A percentile compares a stretch with the other conserved stretches of the same genome.
phyloP scores from a whole-genome alignment of 441 rosid species.

The Populus hybrid region DNA sequence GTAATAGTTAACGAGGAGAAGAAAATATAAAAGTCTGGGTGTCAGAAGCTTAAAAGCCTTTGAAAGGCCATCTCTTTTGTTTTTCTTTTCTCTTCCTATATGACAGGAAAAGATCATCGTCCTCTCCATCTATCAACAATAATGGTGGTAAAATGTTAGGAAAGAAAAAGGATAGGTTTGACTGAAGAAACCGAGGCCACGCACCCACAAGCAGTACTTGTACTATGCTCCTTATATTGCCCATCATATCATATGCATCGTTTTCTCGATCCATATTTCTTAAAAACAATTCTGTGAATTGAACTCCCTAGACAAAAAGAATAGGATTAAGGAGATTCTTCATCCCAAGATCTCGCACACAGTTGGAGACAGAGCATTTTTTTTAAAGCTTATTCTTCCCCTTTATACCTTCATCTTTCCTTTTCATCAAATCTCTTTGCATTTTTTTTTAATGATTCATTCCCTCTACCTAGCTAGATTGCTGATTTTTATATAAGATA shows the following conservation, averaged over 20 bases:
- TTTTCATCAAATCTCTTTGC: neutral
- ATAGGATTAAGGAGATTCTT: constrained; percentile 50
- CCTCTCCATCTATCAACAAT: neutral
- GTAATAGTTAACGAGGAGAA: neutral
- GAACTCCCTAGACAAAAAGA: constrained; percentile 55
- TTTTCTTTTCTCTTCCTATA: too few species aligned
- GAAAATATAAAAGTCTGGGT: neutral
- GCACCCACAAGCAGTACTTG: constrained; percentile 12
- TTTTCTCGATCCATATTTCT: neutral
- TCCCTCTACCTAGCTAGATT: neutral
- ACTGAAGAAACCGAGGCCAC: constrained; percentile 37
- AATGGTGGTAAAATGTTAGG: neutral
- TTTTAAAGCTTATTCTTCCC: neutral
- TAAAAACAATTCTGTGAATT: constrained; percentile 19
- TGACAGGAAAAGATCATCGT: neutral
- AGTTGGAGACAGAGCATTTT: constrained; percentile 48
- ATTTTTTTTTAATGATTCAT: neutral
- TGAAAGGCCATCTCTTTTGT: neutral
- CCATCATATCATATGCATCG: constrained; percentile 3
- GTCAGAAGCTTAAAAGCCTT: neutral
- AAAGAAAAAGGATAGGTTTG: constrained; percentile 23
- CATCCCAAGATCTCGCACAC: constrained; percentile 53
- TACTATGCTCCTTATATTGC: constrained; percentile 8
- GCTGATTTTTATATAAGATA: neutral
- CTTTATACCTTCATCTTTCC: constrained; percentile 23